Base-by-base conservation (phyloP, 2,329 filamentous ascomycete species). In the Diplodia sapinea region DNA sequence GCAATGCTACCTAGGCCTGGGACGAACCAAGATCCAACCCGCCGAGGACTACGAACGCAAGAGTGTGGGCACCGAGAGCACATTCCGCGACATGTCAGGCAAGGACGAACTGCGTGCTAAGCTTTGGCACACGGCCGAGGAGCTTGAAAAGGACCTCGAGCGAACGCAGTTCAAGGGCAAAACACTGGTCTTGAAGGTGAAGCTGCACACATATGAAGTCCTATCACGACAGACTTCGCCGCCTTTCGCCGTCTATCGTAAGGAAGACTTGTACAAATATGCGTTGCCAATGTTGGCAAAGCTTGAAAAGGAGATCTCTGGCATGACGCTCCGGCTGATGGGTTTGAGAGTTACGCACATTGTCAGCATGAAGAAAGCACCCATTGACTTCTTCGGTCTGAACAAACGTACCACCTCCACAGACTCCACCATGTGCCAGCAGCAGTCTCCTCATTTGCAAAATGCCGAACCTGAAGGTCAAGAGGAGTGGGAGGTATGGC, bases 151-250 rank as follows among this genome's bases (percentile, higher is more conserved):
- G 71, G 94, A 98, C 73, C 84, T 98, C 81, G 84, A 85, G 68
- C 86, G 88, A 31, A 92, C 92, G 1, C 87, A 92, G 70, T 92
- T 92, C 79, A 97, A 94, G 78, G 94, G 94, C 0, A 87, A 93
- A n/a, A 98, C 94, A 0, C 81, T 99, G 1, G 92, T 93, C 26
- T 82, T 99, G 43, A 99, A 99, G 78, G 86, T 97, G 71, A 99
- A 99, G 77, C 82, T 98, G 8, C 92, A 97, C 76, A 97, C 93
- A 0, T 99, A 94, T 73, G 94, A 98, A 77, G 91, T 97, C 23
- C 86, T 92, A 63, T 96, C 94, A 0, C 85, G 95, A 38, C 95
- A 99, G 76, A 86, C 87, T 6, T 87, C 91, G 3, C 86, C 89
- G 2, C 90, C 92, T 0, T 91, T 89, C 71, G 88, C 93, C 0